A percentile compares a stretch with the other conserved stretches of the same genome.
Conservation (phyloP, 2,329 filamentous ascomycete genomes). For the Claviceps fusiformis region DNA sequence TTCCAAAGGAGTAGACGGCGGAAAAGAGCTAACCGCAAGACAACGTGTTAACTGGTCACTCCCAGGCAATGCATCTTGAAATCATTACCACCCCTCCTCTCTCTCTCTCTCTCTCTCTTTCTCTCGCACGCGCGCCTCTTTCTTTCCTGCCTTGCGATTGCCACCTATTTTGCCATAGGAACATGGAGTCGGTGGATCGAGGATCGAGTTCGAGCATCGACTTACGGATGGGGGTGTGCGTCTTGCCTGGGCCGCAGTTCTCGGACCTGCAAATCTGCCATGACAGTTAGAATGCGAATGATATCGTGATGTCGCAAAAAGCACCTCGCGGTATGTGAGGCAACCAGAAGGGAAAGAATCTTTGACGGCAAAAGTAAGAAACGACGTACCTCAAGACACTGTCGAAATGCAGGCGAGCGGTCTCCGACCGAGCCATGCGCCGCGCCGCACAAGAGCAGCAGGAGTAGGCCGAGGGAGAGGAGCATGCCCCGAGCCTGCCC, state of each 20-base stretch:
- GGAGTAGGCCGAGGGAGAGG: slow-evolving; percentile 21
- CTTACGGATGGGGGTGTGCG: slow-evolving; percentile 56
- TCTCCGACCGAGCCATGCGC: slow-evolving; percentile 68
- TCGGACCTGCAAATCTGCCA: slow-evolving; percentile 61
- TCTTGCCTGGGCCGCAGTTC: slow-evolving; percentile 57
- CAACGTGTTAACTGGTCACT: neutral
- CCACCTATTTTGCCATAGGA: neutral
- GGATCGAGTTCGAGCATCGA: slow-evolving; percentile 3
- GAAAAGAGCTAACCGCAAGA: slow-evolving; percentile 49
- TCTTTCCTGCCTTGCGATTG: neutral
- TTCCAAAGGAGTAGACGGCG: slow-evolving; percentile 83
- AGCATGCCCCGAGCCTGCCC: slow-evolving; percentile 19
- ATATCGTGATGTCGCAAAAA: too few relatives aligned
- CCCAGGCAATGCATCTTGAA: neutral
- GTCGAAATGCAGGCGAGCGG: slow-evolving; percentile 68
- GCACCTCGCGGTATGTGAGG: neutral
- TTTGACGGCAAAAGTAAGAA: neutral
- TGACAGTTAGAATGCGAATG: neutral
- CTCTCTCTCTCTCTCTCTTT: too few relatives aligned
- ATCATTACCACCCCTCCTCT: neutral
- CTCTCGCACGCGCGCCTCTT: neutral
- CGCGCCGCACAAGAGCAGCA: slow-evolving; percentile 27
- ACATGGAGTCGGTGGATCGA: neutral
- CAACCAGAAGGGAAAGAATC: neutral
- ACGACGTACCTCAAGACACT: slow-evolving; percentile 61